Evolutionary conservation across 768 basidiomycete species (phyloP), one percentile per base, ranked within the genome.

Genomic region (Leccinum variicolor): DNA sequence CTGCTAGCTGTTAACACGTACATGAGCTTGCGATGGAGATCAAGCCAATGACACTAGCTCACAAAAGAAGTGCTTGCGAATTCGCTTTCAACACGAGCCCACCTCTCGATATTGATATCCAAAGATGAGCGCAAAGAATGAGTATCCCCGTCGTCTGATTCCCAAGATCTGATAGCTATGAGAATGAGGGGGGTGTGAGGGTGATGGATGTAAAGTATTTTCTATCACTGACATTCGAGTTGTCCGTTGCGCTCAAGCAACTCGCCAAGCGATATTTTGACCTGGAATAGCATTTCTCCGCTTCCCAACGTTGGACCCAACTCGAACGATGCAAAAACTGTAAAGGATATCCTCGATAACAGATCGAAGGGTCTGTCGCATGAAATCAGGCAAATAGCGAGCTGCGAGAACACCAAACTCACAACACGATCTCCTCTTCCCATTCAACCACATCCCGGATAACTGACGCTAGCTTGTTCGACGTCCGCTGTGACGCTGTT

Each of bases 281-380:
- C 41, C 43, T 11, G 41, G 21, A 25, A 46, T 3, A 60, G 31
- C 10, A 46, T 3, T 23, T 60, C 59, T 45, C 59, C 59, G 3
- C 41, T 56, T 11, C 56, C 56, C 11, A 58, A 21, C 21, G 34
- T 51, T 3, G 48, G 52, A 10, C 43, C 48, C n/a, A 50, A 19
- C 25, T 60, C 56, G 36, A 45, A 60, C 13, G 59, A 58, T 5
- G 59, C 59, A 50, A 39, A 14, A 0, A 58, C 39, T 10, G 39
- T 28, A 36, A 60, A 49, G 8, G 4, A 11, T 23, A 60, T 51
- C 26, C 25, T 33, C 5, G 15, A 23, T 33, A 39, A 41, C 26
- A 10, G 6, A 31, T 49, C 25, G 6, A 34, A 43, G 9, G 59
- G 46, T 33, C 56, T 50, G 53, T 41, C 17, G 17, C 5, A 4